Evolutionary conservation across 208 protist genomes (phyloP).

Genomic region (Phytomonas sp.): DNA sequence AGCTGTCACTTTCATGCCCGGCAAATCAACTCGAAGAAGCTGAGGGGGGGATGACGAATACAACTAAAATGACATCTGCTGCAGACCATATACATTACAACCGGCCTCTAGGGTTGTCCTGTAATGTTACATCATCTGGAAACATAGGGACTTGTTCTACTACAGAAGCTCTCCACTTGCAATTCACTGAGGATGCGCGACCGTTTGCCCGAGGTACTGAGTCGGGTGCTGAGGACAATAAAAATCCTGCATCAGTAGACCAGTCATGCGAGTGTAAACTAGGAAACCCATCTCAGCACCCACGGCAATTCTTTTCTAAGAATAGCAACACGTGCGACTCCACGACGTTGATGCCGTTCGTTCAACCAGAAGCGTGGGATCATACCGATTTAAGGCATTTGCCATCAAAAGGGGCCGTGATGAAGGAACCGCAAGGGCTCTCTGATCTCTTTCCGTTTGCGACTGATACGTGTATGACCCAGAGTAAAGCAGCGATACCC

Average conservation of each 20-base stretch:
- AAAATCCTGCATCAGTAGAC: not conserved
- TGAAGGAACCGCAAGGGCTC: not conserved
- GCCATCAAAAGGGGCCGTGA: not conserved
- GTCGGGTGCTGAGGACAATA: not conserved
- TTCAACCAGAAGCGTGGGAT: not conserved
- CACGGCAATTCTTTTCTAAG: not conserved
- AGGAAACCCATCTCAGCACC: not conserved
- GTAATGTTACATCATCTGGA: not conserved
- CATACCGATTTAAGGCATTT: not conserved
- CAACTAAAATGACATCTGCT: not conserved
- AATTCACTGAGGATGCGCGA: not conserved
- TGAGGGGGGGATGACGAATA: not conserved
- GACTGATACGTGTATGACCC: not conserved
- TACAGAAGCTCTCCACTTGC: not conserved
- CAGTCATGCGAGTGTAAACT: not conserved
- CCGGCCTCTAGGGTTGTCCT: not conserved
- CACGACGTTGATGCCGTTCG: not conserved
- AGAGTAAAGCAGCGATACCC: not conserved
- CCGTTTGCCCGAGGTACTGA: not conserved
- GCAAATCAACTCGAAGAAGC: not conserved
- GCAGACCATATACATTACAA: not conserved
- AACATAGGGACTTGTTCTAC: not conserved
- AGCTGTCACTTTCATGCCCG: not conserved
- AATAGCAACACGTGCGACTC: not conserved
- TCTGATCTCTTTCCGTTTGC: not conserved